Evolutionary conservation across 1,284 basidiomycete genomes (phyloP).

Genomic region (Coniferiporia weirii): DNA sequence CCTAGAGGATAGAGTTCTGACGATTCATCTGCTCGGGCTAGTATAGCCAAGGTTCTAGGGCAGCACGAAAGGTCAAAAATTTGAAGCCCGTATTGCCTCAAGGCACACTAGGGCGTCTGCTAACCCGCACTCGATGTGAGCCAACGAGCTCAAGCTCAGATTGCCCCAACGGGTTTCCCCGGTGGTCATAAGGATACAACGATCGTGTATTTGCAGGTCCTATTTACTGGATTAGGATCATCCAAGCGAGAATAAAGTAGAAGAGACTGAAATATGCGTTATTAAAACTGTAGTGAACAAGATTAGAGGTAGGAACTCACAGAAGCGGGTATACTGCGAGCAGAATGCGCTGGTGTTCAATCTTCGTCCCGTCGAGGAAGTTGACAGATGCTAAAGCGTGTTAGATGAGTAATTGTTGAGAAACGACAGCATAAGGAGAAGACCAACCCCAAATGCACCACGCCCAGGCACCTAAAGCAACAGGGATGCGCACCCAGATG

Average conservation of each 20-base stretch:
- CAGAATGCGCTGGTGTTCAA: slow-evolving; percentile 81
- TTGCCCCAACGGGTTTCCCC: too few relatives aligned
- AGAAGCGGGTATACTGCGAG: slow-evolving; percentile 91
- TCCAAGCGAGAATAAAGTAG: slow-evolving; percentile 87
- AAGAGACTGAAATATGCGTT: slow-evolving; percentile 49
- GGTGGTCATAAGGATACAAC: neutral
- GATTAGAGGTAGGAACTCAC: slow-evolving; percentile 38
- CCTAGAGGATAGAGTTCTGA: too few relatives aligned
- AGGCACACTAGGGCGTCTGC: too few relatives aligned
- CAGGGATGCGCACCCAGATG: slow-evolving; percentile 80
- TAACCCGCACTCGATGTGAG: too few relatives aligned
- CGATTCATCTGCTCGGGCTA: too few relatives aligned
- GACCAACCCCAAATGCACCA: slow-evolving; percentile 93
- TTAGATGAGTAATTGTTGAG: slow-evolving; percentile 5
- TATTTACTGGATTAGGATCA: slow-evolving; percentile 81
- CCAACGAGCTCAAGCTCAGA: too few relatives aligned
- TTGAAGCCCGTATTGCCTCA: too few relatives aligned
- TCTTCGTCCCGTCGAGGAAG: slow-evolving; percentile 89
- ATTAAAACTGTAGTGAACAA: neutral
- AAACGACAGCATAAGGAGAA: slow-evolving; percentile 1
- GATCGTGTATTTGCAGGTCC: neutral
- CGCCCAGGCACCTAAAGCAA: slow-evolving; percentile 81
- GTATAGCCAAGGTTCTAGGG: too few relatives aligned
- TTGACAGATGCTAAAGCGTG: slow-evolving; percentile 74
- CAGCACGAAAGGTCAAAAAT: too few relatives aligned